phyloP scores from a whole-genome alignment of 768 basidiomycete species.

The Lactarius deliciosus region DNA sequence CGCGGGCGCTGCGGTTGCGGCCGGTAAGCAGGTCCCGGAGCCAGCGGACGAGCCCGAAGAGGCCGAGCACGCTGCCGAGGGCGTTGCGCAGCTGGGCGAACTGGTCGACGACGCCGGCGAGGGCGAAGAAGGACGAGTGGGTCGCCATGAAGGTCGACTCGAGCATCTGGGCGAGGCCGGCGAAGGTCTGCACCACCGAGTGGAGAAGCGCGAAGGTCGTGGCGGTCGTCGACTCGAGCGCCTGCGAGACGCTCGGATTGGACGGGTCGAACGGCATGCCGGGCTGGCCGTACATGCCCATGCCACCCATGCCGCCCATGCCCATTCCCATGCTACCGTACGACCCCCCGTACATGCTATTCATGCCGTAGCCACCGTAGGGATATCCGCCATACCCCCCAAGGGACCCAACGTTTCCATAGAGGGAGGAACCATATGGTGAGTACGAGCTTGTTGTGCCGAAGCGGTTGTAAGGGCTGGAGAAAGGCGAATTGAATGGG shows the following conservation, averaged over 20 bases:
- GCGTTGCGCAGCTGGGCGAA: slow-evolving; percentile 89
- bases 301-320: slow-evolving; percentile 41
- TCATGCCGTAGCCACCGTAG: slow-evolving; percentile 35
- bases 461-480: slow-evolving; percentile 46
- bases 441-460: slow-evolving; percentile 34
- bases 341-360: slow-evolving; percentile 43
- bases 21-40: slow-evolving; percentile 62
- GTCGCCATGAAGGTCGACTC: slow-evolving; percentile 98
- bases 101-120: slow-evolving; percentile 96
- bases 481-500: slow-evolving; percentile 36
- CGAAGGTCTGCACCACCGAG: slow-evolving; percentile 92
- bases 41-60: slow-evolving; percentile 90
- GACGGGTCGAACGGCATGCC: slow-evolving; percentile 47
- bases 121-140: slow-evolving; percentile 92
- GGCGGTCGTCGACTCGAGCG: slow-evolving; percentile 85
- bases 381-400: slow-evolving; percentile 42
- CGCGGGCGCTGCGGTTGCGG: slow-evolving; percentile 39
- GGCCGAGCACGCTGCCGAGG: slow-evolving; percentile 87
- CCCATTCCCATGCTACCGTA: slow-evolving; percentile 41
- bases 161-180: slow-evolving; percentile 94
- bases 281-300: slow-evolving; percentile 43
- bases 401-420: slow-evolving; percentile 45
- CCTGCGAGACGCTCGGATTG: slow-evolving; percentile 74
- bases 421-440: slow-evolving; percentile 44
- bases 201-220: slow-evolving; percentile 93